These are phyloP conservation scores for Kodamaea sagamina DNA, from an alignment of 805 yeast genomes.

Conservation along the genomic window DNA sequence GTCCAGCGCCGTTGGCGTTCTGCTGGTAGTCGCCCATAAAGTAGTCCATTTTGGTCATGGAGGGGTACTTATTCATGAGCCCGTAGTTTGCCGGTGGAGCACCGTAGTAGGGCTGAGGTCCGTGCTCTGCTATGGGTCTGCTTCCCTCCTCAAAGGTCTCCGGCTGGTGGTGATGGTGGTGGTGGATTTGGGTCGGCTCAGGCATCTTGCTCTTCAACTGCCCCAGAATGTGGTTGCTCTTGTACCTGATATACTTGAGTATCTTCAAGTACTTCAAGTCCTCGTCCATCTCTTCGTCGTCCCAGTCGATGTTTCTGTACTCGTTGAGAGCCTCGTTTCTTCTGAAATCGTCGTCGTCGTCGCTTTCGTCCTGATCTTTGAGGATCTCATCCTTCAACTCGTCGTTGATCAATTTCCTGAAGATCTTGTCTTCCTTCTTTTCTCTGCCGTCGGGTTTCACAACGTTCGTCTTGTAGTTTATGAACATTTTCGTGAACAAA, in stretches of 20 bases:
- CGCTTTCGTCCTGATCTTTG: constrained; percentile 27
- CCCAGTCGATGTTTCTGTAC: constrained; percentile 45
- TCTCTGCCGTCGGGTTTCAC: constrained; percentile 22
- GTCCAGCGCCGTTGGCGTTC: constrained; percentile 2
- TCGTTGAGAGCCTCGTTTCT: constrained; percentile 20
- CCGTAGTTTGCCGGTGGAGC: not conserved
- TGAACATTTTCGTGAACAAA: constrained; percentile 38
- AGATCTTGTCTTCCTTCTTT: constrained; percentile 38
- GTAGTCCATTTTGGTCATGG: constrained; percentile 17
- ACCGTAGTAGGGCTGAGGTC: not conserved
- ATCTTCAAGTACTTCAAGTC: constrained; percentile 46
- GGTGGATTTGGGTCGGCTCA: constrained; percentile 11
- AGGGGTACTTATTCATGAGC: constrained; percentile 13
- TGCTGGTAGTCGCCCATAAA: constrained; percentile 13
- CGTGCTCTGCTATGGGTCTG: not conserved
- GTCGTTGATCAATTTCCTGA: constrained; percentile 39
- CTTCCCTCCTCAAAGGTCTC: not conserved
- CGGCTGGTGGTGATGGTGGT: constrained; percentile 10
- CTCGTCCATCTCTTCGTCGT: constrained; percentile 49
- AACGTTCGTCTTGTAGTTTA: constrained; percentile 37
- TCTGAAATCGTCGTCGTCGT: constrained; percentile 32
- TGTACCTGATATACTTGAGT: constrained; percentile 44
- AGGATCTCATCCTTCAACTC: constrained; percentile 41
- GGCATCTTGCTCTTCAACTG: constrained; percentile 12
- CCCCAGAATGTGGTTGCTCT: constrained; percentile 18